phyloP scores from a whole-genome alignment of 805 yeast species.

The Candida cerambycidarum region DNA sequence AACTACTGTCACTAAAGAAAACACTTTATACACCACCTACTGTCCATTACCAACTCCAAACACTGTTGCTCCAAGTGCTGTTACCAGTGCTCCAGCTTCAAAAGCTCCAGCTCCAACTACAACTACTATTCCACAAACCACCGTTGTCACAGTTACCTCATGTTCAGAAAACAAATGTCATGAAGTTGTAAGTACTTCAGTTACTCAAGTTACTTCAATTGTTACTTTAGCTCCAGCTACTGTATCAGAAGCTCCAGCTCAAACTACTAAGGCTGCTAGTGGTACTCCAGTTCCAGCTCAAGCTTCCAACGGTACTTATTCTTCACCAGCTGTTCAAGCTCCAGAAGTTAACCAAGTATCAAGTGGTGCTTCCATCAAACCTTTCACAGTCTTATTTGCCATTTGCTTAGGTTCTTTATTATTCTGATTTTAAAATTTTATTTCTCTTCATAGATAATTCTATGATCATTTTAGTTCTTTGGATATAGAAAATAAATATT shows the following conservation, averaged over 20 bases:
- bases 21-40: constrained; percentile 23
- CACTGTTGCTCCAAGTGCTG: constrained; percentile 13
- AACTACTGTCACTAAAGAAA: constrained; percentile 20
- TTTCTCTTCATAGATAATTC: neutral
- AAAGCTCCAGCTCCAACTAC: constrained; percentile 7
- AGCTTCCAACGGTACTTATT: too few species aligned
- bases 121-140: constrained; percentile 11
- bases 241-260: too few species aligned
- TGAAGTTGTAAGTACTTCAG: constrained; percentile 17
- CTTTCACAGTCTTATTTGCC: constrained; percentile 7
- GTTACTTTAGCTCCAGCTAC: constrained; percentile 37
- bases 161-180: constrained; percentile 28
- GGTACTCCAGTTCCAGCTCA: constrained; percentile 16
- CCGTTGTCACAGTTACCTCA: constrained; percentile 29
- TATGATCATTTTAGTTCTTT: neutral
- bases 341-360: constrained; percentile 5
- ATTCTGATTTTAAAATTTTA: constrained; percentile 1
- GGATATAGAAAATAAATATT: too few species aligned
- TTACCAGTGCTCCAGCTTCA: constrained; percentile 14
- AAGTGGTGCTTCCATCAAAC: constrained; percentile 7
- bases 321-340: constrained; percentile 15
- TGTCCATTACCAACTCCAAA: constrained; percentile 22
- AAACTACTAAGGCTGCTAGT: constrained; percentile 4
- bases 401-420: constrained; percentile 6
- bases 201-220: constrained; percentile 28